Base-by-base conservation (phyloP, 169 alveolate genomes). In the Plasmodium ovale region DNA sequence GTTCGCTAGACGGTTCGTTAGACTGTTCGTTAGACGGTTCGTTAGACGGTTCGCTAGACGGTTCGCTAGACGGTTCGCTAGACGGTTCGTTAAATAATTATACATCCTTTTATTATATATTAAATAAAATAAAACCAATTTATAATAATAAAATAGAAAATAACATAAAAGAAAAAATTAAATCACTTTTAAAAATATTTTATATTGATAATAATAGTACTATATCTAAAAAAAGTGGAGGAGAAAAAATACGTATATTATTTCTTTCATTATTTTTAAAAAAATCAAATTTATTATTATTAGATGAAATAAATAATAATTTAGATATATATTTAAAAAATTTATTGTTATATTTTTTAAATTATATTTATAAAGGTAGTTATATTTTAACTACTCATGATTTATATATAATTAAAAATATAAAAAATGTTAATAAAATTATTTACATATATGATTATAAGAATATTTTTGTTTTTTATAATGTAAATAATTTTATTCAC, bases 281-380 rank as follows among this genome's bases (percentile, higher is more conserved):
- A 64, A 89, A 94, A 53, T 92, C 95, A 1, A 77, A 87, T 73
- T 92, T 92, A 53, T 88, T 94, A 23, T 69, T 94, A 19, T 51
- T 94, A 29, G 96, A 94, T 53, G 96, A 94, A 65, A 94, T 94
- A 39, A 94, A 88, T 10, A 94, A 94, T 71, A 94, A 94, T 69
- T 74, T 94, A 47, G 96, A 94, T 60, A 51, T 87, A 19, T 94
- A 87, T 79, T 89, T 94, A 91, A 84, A 94, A 65, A 77, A 72
- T 23, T 73, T 58, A 25, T 59, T 94, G 29, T 44, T 72, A 47
- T 31, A 54, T 51, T 70, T 94, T 72, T 56, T 94, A 29, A 92
- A 94, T 73, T 74, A 65, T 47, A 90, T 94, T 12, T 94, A 92
- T 62, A 68, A 72, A 79, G 96, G 96, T 37, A 93, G 92, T 25